Percentiles rank a stretch among this genome's conserved stretches.
phyloP scores from a whole-genome alignment of 2,329 filamentous ascomycete species.

The Thielaviopsis euricoi region DNA sequence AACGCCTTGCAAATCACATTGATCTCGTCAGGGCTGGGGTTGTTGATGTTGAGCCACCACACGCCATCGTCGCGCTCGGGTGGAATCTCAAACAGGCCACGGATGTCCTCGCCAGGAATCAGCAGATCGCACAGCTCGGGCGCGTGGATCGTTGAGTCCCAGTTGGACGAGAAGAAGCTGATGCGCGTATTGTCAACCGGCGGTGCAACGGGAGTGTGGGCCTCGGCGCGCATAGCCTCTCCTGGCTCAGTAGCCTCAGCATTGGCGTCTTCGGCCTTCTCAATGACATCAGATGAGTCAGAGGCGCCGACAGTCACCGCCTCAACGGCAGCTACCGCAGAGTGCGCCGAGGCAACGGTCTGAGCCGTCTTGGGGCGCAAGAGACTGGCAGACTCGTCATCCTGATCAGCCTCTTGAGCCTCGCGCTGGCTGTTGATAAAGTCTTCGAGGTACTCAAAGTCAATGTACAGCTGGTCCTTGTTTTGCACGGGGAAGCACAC shows the following conservation, averaged over 20 bases:
- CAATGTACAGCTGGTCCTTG: constrained; percentile 65
- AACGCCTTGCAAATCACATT: constrained; percentile 84
- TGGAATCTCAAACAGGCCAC: constrained; percentile 62
- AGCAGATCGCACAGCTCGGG: constrained; percentile 76
- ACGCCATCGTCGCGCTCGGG: constrained; percentile 56
- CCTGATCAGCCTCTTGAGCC: constrained; percentile 10
- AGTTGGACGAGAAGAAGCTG: constrained; percentile 92
- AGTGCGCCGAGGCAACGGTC: constrained; percentile 18
- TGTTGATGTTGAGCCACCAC: constrained; percentile 97
- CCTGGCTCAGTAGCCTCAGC: constrained; percentile 21
- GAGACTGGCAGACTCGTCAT: constrained; percentile 12
- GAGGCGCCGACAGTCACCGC: constrained; percentile 40
- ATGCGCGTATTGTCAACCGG: constrained; percentile 59
- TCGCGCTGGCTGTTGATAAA: constrained; percentile 55
- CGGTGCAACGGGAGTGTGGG: constrained; percentile 15
- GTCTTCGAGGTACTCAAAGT: constrained; percentile 87
- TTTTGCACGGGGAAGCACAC: constrained; percentile 72
- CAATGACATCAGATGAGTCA: constrained; percentile 25
- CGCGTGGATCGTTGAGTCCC: constrained; percentile 85
- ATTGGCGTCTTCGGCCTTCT: constrained; percentile 25
- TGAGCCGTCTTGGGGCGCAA: constrained; percentile 17
- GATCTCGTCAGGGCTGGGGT: constrained; percentile 77
- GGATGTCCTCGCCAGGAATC: constrained; percentile 76
- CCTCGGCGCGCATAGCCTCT: constrained; percentile 16
- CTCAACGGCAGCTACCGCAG: constrained; percentile 35